Percentiles rank a stretch among this genome's conserved stretches.
phyloP scores from a whole-genome alignment of 495 filamentous ascomycete genomes.

The Xylaria acuta region DNA sequence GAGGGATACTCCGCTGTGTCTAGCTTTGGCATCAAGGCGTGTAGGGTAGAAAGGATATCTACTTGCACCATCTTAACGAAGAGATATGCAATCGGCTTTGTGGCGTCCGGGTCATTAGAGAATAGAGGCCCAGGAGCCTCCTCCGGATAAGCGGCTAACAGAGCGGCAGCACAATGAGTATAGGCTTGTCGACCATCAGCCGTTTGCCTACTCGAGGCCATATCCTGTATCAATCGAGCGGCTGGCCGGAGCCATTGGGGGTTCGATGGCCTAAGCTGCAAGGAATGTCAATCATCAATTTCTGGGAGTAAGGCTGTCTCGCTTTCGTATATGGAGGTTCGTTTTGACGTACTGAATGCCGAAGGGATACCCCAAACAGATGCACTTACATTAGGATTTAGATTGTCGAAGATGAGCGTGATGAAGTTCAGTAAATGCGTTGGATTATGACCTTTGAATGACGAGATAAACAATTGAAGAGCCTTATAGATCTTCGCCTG shows the following conservation, averaged over 20 bases:
- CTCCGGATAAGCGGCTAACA: constrained; percentile 59
- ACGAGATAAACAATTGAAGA: constrained; percentile 50
- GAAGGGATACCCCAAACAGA: background rate
- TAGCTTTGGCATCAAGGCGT: constrained; percentile 61
- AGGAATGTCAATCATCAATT: constrained; percentile 12
- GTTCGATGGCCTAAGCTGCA: constrained; percentile 38
- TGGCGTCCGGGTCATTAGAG: constrained; percentile 39
- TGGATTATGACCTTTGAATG: constrained; percentile 58
- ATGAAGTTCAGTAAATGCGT: constrained; percentile 58
- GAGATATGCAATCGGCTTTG: constrained; percentile 63
- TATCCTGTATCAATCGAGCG: constrained; percentile 47
- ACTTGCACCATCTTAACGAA: constrained; percentile 66
- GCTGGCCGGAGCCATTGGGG: constrained; percentile 54
- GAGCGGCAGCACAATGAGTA: constrained; percentile 56
- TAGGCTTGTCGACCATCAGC: constrained; percentile 54
- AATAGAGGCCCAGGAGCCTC: constrained; percentile 56
- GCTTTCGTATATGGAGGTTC: background rate
- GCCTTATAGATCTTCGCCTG: constrained; percentile 50
- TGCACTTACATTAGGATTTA: constrained; percentile 48
- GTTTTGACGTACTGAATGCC: no score
- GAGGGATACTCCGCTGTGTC: constrained; percentile 55
- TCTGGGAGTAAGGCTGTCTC: background rate
- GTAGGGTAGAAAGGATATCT: constrained; percentile 67
- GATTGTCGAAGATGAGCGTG: constrained; percentile 48
- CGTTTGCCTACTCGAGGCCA: constrained; percentile 55